Conservation (phyloP, 2,329 filamentous ascomycete genomes). For the Stachybotrys echinatus region DNA sequence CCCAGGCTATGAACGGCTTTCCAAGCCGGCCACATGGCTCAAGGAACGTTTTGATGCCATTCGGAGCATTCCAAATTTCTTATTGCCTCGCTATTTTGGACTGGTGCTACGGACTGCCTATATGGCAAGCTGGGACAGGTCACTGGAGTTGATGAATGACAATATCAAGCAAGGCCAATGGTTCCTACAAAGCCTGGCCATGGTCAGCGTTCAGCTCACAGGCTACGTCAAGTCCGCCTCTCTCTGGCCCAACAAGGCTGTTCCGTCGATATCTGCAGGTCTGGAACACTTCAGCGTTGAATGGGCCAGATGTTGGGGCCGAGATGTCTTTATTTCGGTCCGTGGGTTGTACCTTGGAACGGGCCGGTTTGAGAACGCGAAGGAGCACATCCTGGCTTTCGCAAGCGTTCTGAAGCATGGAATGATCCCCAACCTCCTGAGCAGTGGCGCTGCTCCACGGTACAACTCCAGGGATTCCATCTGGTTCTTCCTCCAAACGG, state of each 20-base stretch:
- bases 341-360: conserved; percentile 89
- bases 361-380: conserved; percentile 81
- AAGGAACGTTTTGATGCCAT: conserved; percentile 81
- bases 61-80: conserved; percentile 77
- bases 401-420: conserved; percentile 95
- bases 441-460: conserved; percentile 76
- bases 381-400: conserved; percentile 91
- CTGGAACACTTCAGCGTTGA: conserved; percentile 89
- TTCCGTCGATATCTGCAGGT: conserved; percentile 85
- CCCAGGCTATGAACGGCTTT: conserved; percentile 56
- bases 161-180: conserved; percentile 77
- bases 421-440: conserved; percentile 93
- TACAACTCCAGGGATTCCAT: conserved; percentile 96
- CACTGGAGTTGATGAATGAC: conserved; percentile 71
- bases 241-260: conserved; percentile 76
- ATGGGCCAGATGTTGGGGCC: conserved; percentile 96
- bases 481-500: conserved; percentile 96
- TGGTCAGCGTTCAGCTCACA: conserved; percentile 89
- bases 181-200: conserved; percentile 81
- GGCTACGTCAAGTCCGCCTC: conserved; percentile 87
- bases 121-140: conserved; percentile 72
- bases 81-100: conserved; percentile 90
- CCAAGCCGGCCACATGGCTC: conserved; percentile 70
- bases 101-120: conserved; percentile 85
- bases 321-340: conserved; percentile 94